These are phyloP conservation scores for Jamesozyma spencerorum DNA, from an alignment of 805 yeast species.

Conservation along the genomic window DNA sequence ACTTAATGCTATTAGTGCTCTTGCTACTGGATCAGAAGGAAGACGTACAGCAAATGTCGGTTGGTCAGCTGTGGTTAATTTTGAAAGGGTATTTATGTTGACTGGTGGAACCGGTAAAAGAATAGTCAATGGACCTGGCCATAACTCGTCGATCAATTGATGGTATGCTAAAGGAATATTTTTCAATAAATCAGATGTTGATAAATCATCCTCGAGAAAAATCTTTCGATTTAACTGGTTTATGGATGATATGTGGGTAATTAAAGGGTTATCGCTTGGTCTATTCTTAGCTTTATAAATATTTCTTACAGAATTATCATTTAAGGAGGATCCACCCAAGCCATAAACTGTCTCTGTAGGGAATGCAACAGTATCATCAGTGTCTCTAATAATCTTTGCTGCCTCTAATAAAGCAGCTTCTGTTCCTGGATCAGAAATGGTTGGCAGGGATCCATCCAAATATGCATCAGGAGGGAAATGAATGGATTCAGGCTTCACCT, in stretches of 20 bases:
- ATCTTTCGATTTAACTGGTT: constrained; percentile 60
- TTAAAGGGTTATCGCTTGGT: constrained; percentile 92
- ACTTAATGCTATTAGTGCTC: constrained; percentile 77
- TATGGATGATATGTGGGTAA: constrained; percentile 75
- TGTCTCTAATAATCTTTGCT: constrained; percentile 40
- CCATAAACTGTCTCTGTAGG: constrained; percentile 98
- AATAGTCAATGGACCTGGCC: constrained; percentile 97
- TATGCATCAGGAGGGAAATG: constrained; percentile 33
- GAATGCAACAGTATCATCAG: constrained; percentile 69
- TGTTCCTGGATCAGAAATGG: constrained; percentile 45
- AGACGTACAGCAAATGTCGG: constrained; percentile 86
- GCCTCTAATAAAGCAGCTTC: constrained; percentile 46
- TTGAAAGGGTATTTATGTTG: constrained; percentile 45
- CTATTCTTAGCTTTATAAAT: constrained; percentile 86
- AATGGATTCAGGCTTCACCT: constrained; percentile 47
- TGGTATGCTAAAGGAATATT: constrained; percentile 61
- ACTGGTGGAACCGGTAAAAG: constrained; percentile 50
- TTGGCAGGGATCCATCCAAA: constrained; percentile 34
- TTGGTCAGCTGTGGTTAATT: constrained; percentile 76
- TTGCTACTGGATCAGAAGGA: constrained; percentile 79
- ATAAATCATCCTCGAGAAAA: constrained; percentile 27
- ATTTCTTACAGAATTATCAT: constrained; percentile 59
- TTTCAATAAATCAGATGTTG: constrained; percentile 19
- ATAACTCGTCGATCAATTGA: constrained; percentile 55
- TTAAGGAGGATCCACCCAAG: constrained; percentile 77